A percentile compares a stretch with the other conserved stretches of the same genome.
Evolutionary conservation across 225 moss, liverwort and hornwort genomes (phyloP).

Genomic region (Ulota crispa): DNA sequence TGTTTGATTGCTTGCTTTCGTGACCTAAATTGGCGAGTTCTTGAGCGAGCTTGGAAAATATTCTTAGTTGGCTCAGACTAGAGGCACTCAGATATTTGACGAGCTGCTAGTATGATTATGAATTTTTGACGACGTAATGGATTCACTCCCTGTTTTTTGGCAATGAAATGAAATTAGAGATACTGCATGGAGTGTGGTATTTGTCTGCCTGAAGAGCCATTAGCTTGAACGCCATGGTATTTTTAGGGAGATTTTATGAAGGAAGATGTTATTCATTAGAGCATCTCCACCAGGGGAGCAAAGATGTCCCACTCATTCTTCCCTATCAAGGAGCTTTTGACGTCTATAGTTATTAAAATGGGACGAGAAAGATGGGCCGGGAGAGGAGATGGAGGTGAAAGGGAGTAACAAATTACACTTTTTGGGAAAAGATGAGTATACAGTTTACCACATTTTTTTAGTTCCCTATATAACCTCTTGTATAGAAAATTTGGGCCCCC

Average conservation of each 20-base stretch:
- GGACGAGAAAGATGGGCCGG: no score
- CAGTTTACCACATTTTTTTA: no score
- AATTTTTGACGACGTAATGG: not conserved
- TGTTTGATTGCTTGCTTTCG: not conserved
- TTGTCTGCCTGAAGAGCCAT: not conserved
- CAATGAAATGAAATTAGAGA: not conserved
- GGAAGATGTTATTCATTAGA: not conserved
- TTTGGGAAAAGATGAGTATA: no score
- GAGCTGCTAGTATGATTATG: not conserved
- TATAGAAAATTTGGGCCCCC: no score
- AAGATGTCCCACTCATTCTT: no score
- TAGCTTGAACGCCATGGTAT: not conserved
- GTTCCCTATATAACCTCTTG: no score
- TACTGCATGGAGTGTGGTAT: not conserved
- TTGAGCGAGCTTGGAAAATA: not conserved
- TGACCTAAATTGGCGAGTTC: slow-evolving; percentile 9
- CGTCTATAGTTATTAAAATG: no score
- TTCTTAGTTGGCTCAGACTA: no score
- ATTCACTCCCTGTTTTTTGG: not conserved
- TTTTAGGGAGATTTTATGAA: not conserved
- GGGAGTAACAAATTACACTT: no score
- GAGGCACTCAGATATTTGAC: not conserved
- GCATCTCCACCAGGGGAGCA: no score
- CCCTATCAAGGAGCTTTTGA: no score
- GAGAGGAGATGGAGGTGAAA: no score